A percentile compares a stretch with the other conserved stretches of the same genome.
These are phyloP conservation scores for Coemansia sp. DNA, from an alignment of 192 early-diverging fungal genomes.

Conservation along the genomic window DNA sequence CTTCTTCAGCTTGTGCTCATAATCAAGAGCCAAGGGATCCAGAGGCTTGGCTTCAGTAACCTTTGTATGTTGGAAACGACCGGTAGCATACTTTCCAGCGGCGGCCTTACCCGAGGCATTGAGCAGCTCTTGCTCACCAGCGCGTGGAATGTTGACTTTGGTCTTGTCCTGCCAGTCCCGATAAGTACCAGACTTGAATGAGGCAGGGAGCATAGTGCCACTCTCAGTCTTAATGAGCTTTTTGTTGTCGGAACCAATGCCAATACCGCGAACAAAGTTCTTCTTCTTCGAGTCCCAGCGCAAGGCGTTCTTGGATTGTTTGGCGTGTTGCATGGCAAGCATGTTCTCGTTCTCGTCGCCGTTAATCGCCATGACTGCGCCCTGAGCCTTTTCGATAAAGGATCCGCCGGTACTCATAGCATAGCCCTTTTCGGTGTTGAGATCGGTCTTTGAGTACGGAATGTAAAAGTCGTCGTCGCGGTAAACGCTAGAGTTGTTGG, in stretches of 20 bases:
- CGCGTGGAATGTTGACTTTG: slow-evolving; percentile 74
- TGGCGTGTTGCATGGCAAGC: slow-evolving; percentile 61
- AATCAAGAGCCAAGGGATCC: slow-evolving; percentile 67
- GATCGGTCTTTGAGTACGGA: slow-evolving; percentile 80
- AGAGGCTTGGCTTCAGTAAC: slow-evolving; percentile 70
- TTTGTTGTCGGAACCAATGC: slow-evolving; percentile 93
- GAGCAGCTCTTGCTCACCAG: slow-evolving; percentile 83
- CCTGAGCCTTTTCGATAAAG: slow-evolving; percentile 81
- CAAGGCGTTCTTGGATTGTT: slow-evolving; percentile 58
- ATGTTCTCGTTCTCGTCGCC: slow-evolving; percentile 80
- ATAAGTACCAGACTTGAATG: slow-evolving; percentile 86
- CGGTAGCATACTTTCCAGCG: slow-evolving; percentile 51
- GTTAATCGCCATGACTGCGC: slow-evolving; percentile 74
- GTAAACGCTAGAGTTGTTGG: slow-evolving; percentile 27
- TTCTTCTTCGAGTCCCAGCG: slow-evolving; percentile 96
- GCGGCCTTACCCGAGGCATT: slow-evolving; percentile 40
- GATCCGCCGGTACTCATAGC: slow-evolving; percentile 69
- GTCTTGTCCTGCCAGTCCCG: slow-evolving; percentile 92
- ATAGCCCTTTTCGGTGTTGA: slow-evolving; percentile 86
- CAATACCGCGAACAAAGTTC: slow-evolving; percentile 80
- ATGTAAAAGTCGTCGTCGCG: slow-evolving; percentile 90
- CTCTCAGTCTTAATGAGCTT: slow-evolving; percentile 92
- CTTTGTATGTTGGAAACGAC: slow-evolving; percentile 79
- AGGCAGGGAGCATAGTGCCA: slow-evolving; percentile 86
- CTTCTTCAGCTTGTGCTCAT: slow-evolving; percentile 69